Conservation (phyloP, 2,329 filamentous ascomycete species). For the Aspergillus fischeri region DNA sequence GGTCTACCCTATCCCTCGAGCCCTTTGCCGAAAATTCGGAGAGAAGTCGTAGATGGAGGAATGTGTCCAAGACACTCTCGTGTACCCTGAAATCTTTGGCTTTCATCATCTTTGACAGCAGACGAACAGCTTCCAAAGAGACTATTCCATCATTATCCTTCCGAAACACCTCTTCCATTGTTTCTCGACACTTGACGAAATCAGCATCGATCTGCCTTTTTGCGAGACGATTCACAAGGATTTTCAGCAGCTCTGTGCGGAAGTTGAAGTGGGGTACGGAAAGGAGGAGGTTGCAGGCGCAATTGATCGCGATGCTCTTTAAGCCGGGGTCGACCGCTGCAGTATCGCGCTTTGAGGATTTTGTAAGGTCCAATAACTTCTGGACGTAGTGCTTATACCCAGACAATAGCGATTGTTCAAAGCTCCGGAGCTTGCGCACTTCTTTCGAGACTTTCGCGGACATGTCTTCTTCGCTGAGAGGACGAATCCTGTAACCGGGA, state of each 20-base stretch:
- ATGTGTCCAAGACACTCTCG: slow-evolving; percentile 82
- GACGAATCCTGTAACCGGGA: slow-evolving; percentile 90
- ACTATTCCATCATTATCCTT: slow-evolving; percentile 88
- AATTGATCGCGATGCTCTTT: slow-evolving; percentile 74
- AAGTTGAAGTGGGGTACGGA: slow-evolving; percentile 97
- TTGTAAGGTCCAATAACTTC: slow-evolving; percentile 65
- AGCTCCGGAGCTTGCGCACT: slow-evolving; percentile 73
- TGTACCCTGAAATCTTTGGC: slow-evolving; percentile 76
- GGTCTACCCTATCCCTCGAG: slow-evolving; percentile 72
- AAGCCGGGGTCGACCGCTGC: slow-evolving; percentile 43
- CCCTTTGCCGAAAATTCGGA: slow-evolving; percentile 83
- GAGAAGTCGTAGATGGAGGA: slow-evolving; percentile 82
- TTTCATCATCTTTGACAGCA: slow-evolving; percentile 94
- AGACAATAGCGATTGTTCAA: slow-evolving; percentile 80
- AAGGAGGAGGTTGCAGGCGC: slow-evolving; percentile 74
- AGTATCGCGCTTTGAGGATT: slow-evolving; percentile 45
- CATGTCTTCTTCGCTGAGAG: slow-evolving; percentile 68
- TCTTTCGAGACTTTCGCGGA: slow-evolving; percentile 86
- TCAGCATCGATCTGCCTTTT: slow-evolving; percentile 67
- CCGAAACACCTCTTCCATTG: slow-evolving; percentile 75
- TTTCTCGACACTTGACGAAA: slow-evolving; percentile 70
- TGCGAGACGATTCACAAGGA: slow-evolving; percentile 79
- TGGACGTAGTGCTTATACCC: slow-evolving; percentile 84
- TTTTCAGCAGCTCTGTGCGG: slow-evolving; percentile 78
- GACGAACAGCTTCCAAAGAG: slow-evolving; percentile 77